Evolutionary conservation across 257 asterid species (phyloP).

Genomic region (Forsythia viridissima): DNA sequence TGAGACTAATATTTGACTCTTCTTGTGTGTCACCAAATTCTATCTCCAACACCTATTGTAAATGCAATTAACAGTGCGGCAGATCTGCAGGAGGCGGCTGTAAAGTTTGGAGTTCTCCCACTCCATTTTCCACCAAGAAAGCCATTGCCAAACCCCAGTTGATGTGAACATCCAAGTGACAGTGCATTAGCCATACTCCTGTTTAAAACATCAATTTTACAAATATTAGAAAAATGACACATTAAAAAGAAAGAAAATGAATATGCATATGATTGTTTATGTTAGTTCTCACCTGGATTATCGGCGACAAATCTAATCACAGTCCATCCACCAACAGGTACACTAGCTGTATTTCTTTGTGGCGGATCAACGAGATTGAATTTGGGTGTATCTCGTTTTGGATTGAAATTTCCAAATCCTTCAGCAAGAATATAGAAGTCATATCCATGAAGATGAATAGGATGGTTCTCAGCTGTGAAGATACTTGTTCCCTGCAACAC

Average conservation of each 20-base stretch:
- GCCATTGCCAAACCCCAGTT: conserved; percentile 86
- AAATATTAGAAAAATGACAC: neutral
- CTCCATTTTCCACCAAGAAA: conserved; percentile 80
- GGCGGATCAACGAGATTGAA: conserved; percentile 91
- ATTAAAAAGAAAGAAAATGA: neutral
- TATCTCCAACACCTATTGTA: neutral
- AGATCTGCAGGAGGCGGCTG: conserved; percentile 71
- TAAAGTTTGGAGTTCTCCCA: conserved; percentile 51
- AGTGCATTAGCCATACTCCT: conserved; percentile 91
- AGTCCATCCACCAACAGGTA: conserved; percentile 91
- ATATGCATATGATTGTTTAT: neutral
- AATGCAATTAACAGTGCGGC: conserved; percentile 49
- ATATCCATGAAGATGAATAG: conserved; percentile 91
- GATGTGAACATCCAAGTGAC: conserved; percentile 90
- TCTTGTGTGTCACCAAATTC: too few species aligned
- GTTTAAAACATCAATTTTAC: conserved; percentile 10
- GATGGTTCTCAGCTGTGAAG: conserved; percentile 80
- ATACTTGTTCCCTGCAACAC: conserved; percentile 90
- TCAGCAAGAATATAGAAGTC: conserved; percentile 80
- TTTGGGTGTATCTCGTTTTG: conserved; percentile 53
- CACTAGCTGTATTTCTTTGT: conserved; percentile 68
- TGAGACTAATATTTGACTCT: too few species aligned
- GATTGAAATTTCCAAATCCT: conserved; percentile 86
- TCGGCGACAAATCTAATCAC: conserved; percentile 91
- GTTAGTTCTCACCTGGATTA: conserved; percentile 71